A percentile compares a stretch with the other conserved stretches of the same genome.
Evolutionary conservation across 2,329 filamentous ascomycete genomes (phyloP).

Genomic region (Apiospora rasikravindrae): DNA sequence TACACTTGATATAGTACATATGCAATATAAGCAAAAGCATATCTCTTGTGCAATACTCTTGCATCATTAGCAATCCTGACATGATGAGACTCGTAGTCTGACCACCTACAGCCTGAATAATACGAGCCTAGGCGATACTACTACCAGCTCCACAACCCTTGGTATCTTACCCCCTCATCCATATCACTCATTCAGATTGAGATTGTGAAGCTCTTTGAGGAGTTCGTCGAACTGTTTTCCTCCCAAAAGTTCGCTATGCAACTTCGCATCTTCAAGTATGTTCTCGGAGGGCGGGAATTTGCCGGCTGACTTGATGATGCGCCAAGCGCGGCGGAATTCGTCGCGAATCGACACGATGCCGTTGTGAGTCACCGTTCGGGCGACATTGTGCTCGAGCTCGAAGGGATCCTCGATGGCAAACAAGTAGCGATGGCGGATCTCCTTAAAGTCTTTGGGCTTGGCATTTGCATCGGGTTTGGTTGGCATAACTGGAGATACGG

Average conservation of each 20-base stretch:
- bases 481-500: conserved; percentile 23
- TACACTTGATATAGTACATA: not conserved
- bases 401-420: conserved; percentile 94
- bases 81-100: not conserved
- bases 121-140: not conserved
- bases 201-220: conserved; percentile 10
- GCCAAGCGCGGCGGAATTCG: conserved; percentile 82
- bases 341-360: conserved; percentile 83
- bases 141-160: not conserved
- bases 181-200: not conserved
- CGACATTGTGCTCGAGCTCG: conserved; percentile 86
- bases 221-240: conserved; percentile 16
- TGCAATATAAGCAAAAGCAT: not conserved
- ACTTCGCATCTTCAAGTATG: conserved; percentile 17
- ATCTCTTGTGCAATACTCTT: not conserved
- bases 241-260: conserved; percentile 13
- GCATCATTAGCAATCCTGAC: not conserved
- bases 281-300: conserved; percentile 1
- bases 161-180: not conserved
- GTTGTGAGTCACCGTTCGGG: conserved; percentile 81
- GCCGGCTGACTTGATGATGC: conserved; percentile 57
- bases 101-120: not conserved
- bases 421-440: conserved; percentile 79
- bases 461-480: conserved; percentile 25
- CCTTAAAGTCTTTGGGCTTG: conserved; percentile 58